Evolutionary conservation across 768 basidiomycete species (phyloP).

Genomic region (Lepiota venenata): DNA sequence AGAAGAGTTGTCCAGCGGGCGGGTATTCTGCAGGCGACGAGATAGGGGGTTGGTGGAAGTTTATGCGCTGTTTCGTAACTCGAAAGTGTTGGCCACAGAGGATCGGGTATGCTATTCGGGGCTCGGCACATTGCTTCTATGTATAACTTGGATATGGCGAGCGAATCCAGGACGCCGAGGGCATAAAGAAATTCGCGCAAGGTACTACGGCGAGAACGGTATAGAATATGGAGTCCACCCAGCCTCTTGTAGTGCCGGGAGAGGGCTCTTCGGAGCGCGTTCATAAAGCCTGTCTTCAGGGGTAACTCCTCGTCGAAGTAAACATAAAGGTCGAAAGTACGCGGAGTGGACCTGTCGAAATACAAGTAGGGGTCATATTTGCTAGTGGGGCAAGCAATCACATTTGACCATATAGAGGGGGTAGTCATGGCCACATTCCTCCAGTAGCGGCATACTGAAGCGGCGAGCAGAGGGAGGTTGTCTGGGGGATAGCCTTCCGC

Average conservation of each 20-base stretch:
- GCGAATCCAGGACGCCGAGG: neutral
- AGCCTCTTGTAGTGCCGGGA: neutral
- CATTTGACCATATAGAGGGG: neutral
- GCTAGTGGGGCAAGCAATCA: neutral
- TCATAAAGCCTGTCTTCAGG: neutral
- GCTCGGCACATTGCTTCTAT: neutral
- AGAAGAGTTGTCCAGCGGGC: neutral
- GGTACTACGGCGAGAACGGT: neutral
- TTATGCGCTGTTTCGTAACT: neutral
- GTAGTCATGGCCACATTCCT: neutral
- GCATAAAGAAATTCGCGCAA: neutral
- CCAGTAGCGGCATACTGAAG: conserved; percentile 1
- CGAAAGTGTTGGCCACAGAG: neutral
- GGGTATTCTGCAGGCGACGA: neutral
- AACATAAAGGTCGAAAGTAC: neutral
- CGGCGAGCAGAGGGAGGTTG: neutral
- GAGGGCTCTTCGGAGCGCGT: neutral
- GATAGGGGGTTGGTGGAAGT: neutral
- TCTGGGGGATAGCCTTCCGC: neutral
- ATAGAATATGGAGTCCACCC: neutral
- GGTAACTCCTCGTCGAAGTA: neutral
- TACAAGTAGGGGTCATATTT: neutral
- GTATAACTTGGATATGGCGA: neutral
- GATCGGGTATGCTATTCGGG: neutral
- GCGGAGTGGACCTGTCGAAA: neutral